Conservation (phyloP, 2,329 filamentous ascomycete genomes). For the Arthrobotrys megalospora region DNA sequence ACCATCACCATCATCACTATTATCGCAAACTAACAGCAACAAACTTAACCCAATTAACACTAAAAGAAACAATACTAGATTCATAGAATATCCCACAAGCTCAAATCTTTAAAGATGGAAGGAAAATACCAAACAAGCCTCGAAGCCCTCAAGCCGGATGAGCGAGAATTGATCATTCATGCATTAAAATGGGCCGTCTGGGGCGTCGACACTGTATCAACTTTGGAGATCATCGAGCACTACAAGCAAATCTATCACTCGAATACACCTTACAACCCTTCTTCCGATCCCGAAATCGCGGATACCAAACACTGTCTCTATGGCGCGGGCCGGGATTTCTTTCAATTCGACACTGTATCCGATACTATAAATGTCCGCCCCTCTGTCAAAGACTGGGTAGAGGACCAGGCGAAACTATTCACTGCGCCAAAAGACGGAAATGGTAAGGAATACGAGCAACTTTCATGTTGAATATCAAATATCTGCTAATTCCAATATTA, state of each 20-base stretch:
- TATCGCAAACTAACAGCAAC: too few relatives aligned
- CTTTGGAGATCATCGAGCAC: slow-evolving; percentile 25
- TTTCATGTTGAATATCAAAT: too few relatives aligned
- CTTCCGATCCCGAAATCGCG: slow-evolving; percentile 26
- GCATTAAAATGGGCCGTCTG: slow-evolving; percentile 29
- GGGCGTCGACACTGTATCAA: neutral
- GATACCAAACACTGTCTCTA: slow-evolving; percentile 39
- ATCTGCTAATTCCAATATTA: too few relatives aligned
- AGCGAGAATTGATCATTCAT: slow-evolving; percentile 20
- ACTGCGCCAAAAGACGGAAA: too few relatives aligned
- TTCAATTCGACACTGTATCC: slow-evolving; percentile 22
- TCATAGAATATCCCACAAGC: too few relatives aligned
- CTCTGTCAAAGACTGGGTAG: slow-evolving; percentile 34
- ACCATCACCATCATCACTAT: too few relatives aligned
- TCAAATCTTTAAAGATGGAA: slow-evolving; percentile 31
- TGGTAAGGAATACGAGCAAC: too few relatives aligned
- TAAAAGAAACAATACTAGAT: too few relatives aligned
- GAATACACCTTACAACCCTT: neutral
- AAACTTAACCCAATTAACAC: too few relatives aligned
- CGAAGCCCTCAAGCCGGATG: slow-evolving; percentile 22
- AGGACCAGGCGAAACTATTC: slow-evolving; percentile 4
- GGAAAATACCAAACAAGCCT: slow-evolving; percentile 27
- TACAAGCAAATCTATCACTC: slow-evolving; percentile 25
- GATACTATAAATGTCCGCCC: slow-evolving; percentile 21
- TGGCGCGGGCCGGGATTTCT: slow-evolving; percentile 27